These are phyloP conservation scores for Pyronema domesticum DNA, from an alignment of 495 filamentous ascomycete genomes.

Conservation along the genomic window DNA sequence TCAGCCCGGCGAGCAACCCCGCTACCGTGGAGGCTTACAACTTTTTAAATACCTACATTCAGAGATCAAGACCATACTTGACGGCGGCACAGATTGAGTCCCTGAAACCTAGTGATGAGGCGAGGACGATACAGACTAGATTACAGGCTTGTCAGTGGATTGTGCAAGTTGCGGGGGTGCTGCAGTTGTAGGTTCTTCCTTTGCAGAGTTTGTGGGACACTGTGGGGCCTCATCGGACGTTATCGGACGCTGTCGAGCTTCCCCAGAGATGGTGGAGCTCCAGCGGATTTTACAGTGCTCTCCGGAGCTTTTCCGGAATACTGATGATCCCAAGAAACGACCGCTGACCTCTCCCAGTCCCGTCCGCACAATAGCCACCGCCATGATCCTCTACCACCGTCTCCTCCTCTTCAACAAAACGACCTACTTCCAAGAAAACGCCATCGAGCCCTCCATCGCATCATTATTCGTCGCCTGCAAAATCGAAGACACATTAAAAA, in stretches of 20 bases:
- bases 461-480: constrained; percentile 87
- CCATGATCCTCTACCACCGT: constrained; percentile 23
- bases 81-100: constrained; percentile 23
- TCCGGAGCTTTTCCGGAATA: too few species aligned
- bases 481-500: constrained; percentile 93
- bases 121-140: constrained; percentile 15
- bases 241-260: too few species aligned
- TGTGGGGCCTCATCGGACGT: too few species aligned
- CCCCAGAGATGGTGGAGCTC: too few species aligned
- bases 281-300: too few species aligned
- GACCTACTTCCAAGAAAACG: background rate
- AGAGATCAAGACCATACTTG: constrained; percentile 22
- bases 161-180: constrained; percentile 17
- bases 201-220: background rate
- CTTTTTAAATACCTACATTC: constrained; percentile 22
- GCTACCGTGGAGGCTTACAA: background rate
- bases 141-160: constrained; percentile 22
- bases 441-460: constrained; percentile 59
- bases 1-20: background rate
- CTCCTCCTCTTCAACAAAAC: constrained; percentile 21
- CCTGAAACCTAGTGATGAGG: constrained; percentile 13
- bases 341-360: constrained; percentile 7
- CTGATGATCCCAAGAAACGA: background rate
- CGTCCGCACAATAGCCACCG: constrained; percentile 23
- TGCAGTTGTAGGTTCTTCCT: constrained; percentile 19